Percentiles rank a stretch among this genome's conserved stretches.
phyloP scores from a whole-genome alignment of 2,329 filamentous ascomycete species.

The Fusarium circinatum region DNA sequence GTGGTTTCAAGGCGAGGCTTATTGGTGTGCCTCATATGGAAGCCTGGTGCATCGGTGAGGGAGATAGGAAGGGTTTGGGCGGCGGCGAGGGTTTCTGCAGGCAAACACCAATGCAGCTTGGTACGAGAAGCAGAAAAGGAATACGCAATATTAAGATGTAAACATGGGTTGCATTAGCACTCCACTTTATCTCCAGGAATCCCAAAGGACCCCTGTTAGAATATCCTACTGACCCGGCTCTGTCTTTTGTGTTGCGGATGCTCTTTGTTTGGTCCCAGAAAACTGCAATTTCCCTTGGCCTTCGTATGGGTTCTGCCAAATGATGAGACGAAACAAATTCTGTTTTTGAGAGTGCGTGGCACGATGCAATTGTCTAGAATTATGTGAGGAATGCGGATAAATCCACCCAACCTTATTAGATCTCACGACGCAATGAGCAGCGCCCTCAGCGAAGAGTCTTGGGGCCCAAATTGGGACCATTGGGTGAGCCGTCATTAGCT shows the following conservation, averaged over 20 bases:
- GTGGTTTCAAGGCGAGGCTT: neutral
- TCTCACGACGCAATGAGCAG: constrained; percentile 33
- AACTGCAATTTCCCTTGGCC: neutral
- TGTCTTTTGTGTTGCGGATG: neutral
- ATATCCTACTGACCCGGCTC: neutral
- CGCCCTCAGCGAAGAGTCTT: constrained; percentile 41
- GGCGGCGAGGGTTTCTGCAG: constrained; percentile 29
- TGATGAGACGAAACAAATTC: neutral
- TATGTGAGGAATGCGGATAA: constrained; percentile 31
- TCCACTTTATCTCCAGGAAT: constrained; percentile 31
- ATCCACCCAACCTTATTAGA: constrained; percentile 31
- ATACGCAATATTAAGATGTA: constrained; percentile 19
- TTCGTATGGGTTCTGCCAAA: neutral
- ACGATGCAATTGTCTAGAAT: neutral
- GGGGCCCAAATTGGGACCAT: constrained; percentile 3
- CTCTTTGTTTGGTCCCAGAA: neutral
- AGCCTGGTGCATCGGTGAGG: constrained; percentile 26
- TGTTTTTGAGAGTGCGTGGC: neutral
- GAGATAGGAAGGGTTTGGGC: constrained; percentile 19
- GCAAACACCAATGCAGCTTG: constrained; percentile 37
- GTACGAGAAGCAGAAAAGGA: constrained; percentile 18
- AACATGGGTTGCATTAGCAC: constrained; percentile 3
- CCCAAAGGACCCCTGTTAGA: constrained; percentile 6
- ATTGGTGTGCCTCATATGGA: constrained; percentile 9
- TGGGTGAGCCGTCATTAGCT: constrained; percentile 24